Evolutionary conservation across 148 eudicot genomes (phyloP).

Genomic region (Euryodendron excelsum): DNA sequence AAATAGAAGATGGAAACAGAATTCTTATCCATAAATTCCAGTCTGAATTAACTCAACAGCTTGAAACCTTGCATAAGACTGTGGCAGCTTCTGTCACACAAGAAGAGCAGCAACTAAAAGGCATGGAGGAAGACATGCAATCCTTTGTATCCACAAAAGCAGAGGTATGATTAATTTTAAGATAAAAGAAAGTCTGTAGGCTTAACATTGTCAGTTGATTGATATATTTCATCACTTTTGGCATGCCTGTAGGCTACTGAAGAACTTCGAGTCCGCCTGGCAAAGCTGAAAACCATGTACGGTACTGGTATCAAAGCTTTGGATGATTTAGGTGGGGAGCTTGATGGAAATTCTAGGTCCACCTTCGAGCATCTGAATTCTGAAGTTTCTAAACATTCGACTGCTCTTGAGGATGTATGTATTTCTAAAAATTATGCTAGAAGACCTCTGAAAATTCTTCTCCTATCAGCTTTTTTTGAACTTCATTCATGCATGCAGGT

Average conservation of each 20-base stretch:
- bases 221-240: slow-evolving; percentile 5
- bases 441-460: neutral
- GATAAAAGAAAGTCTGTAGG: neutral
- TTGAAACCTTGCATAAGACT: slow-evolving; percentile 78
- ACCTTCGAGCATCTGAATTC: slow-evolving; percentile 64
- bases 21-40: slow-evolving; percentile 75
- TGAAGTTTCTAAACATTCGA: slow-evolving; percentile 85
- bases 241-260: slow-evolving; percentile 81
- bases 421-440: too few species aligned
- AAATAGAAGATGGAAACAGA: slow-evolving; percentile 87
- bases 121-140: slow-evolving; percentile 97
- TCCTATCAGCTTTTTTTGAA: slow-evolving; percentile 17
- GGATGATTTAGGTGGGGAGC: slow-evolving; percentile 80
- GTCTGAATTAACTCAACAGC: slow-evolving; percentile 77
- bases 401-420: slow-evolving; percentile 68
- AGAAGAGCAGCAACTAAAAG: slow-evolving; percentile 84
- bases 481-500: slow-evolving; percentile 48
- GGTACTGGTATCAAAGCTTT: slow-evolving; percentile 80
- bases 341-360: slow-evolving; percentile 71
- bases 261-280: slow-evolving; percentile 63
- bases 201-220: neutral
- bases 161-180: slow-evolving; percentile 46
- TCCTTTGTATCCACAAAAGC: slow-evolving; percentile 91
- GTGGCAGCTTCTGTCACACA: slow-evolving; percentile 82
- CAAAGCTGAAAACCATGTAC: slow-evolving; percentile 70